phyloP scores from a whole-genome alignment of 257 asterid species.

The Nyctanthes arbortristis region DNA sequence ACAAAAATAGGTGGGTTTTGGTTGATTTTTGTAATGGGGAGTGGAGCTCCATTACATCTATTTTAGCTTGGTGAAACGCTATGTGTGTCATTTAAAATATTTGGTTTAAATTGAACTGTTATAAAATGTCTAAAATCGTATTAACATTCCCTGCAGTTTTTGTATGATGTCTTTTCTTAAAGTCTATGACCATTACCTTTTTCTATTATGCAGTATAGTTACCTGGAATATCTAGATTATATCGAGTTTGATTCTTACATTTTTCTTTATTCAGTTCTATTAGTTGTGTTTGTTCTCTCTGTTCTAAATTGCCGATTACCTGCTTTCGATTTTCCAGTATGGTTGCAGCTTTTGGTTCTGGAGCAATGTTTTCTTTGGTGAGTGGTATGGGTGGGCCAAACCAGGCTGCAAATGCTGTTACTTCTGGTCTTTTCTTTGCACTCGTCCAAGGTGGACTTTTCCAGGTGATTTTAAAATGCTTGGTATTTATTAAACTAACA shows the following conservation, averaged over 20 bases:
- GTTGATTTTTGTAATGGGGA: too few species aligned
- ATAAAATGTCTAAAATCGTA: too few species aligned
- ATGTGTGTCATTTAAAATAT: too few species aligned
- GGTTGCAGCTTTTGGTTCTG: slow-evolving; percentile 96
- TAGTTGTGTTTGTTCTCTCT: not conserved
- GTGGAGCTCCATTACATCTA: too few species aligned
- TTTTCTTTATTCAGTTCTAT: not conserved
- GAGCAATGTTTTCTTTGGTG: slow-evolving; percentile 81
- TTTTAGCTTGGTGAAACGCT: too few species aligned
- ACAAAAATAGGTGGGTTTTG: too few species aligned
- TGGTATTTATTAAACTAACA: not conserved
- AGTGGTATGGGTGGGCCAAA: slow-evolving; percentile 87
- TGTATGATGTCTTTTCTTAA: not conserved
- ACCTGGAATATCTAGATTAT: not conserved
- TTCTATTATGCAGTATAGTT: too few species aligned
- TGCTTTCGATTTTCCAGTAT: slow-evolving; percentile 56
- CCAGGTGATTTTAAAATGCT: slow-evolving; percentile 65
- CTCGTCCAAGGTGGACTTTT: slow-evolving; percentile 89
- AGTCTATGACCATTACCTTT: too few species aligned
- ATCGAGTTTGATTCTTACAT: not conserved
- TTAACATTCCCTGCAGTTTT: not conserved
- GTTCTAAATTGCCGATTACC: slow-evolving; percentile 10
- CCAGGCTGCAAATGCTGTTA: slow-evolving; percentile 58
- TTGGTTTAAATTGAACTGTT: too few species aligned
- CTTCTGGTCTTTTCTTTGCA: slow-evolving; percentile 87